Evolutionary conservation across 352 stramenopile species (phyloP), one percentile per base, ranked within the genome.

Genomic region (Blastocystis sp.): DNA sequence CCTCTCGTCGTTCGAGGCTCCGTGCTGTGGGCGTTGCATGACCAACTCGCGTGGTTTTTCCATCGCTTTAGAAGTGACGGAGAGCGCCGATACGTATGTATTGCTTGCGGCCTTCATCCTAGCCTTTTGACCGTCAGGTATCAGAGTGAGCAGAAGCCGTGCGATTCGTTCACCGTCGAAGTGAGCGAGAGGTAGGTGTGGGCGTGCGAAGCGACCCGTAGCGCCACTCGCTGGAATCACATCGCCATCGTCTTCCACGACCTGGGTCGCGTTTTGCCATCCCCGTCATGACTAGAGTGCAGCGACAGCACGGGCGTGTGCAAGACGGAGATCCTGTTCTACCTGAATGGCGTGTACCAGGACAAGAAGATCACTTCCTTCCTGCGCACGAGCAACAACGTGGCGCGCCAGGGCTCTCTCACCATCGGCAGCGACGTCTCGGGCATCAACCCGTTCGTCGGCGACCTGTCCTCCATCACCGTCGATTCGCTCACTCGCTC

Each of bases 141-240:
- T 39, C 45, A 41, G 26, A 63, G 74, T 39, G 33, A 63, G 13
- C 51, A 69, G 12, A 85, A 85, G 16, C n/a, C 55, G 29, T 85
- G 74, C 61, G 74, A 61, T 33, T 51, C 65, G 26, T 67, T 67
- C 35, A 26, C 35, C 12, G 39, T 85, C 31, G 74, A 85, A 26
- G 45, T 85, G 24, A n/a, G n/a, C n/a, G 41, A 85, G 24, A 67
- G 41, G 74, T 85, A 66, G 21, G 21, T 19, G 33, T 24, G 10
- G 21, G 2, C 12, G 24, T 37, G 2, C 31, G 1, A 0, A 29
- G n/a, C 31, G 16, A 67, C 31, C 3, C 59, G 4, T 31, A 85
- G 74, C 26, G 12, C 70, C 4, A 85, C 65, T 31, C 59, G 74
- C 59, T 85, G 74, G 74, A 85, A 51, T 10, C 74, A 85, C 35